Evolutionary conservation across 805 yeast genomes (phyloP).

Genomic region (Diddensiella caesifluorescens): DNA sequence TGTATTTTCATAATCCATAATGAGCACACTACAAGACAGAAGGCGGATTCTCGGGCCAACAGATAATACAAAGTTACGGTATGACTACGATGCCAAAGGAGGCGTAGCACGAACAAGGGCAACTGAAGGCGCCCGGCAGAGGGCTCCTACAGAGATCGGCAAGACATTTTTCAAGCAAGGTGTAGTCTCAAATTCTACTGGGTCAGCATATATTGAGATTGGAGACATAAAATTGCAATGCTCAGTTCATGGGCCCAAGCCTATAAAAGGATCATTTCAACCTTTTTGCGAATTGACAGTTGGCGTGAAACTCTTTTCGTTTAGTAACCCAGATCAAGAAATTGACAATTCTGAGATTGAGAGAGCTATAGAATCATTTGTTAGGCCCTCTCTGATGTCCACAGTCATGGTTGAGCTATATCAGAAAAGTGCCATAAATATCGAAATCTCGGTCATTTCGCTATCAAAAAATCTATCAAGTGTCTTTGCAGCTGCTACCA

Average conservation of each 20-base stretch:
- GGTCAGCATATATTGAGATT: constrained; percentile 74
- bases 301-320: constrained; percentile 49
- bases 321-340: constrained; percentile 35
- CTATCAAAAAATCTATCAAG: constrained; percentile 33
- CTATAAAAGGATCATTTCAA: constrained; percentile 67
- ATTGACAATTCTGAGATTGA: constrained; percentile 26
- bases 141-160: constrained; percentile 21
- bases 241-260: constrained; percentile 84
- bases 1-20: constrained; percentile 9
- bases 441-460: constrained; percentile 63
- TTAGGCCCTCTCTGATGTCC: constrained; percentile 48
- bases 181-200: constrained; percentile 64
- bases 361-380: constrained; percentile 46
- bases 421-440: constrained; percentile 85
- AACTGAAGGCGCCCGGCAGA: constrained; percentile 18
- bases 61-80: constrained; percentile 50
- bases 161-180: constrained; percentile 59
- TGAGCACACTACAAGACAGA: constrained; percentile 50
- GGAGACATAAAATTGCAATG: constrained; percentile 57
- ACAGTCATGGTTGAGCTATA: constrained; percentile 61
- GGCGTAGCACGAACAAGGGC: constrained; percentile 10
- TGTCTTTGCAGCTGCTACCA: constrained; percentile 49
- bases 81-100: constrained; percentile 22
- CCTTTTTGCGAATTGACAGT: constrained; percentile 64
- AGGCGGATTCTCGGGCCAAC: constrained; percentile 83